phyloP scores from a whole-genome alignment of 805 yeast species.

The Tetrapisispora fleetii region DNA sequence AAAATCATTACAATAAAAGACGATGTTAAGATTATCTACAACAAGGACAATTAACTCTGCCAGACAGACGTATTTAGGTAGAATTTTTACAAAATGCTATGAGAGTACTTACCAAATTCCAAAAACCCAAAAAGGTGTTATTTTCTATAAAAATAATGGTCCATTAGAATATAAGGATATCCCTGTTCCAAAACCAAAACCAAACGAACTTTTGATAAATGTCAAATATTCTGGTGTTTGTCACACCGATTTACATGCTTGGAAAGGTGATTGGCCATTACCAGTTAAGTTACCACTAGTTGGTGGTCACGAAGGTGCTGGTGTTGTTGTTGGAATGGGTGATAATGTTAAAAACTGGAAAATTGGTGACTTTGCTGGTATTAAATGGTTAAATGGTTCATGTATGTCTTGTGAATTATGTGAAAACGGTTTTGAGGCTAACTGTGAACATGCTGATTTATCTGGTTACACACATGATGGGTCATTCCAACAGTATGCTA shows the following conservation, averaged over 20 bases:
- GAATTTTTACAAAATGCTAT: slow-evolving; percentile 1
- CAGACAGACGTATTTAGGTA: background rate
- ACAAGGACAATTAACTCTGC: slow-evolving; percentile 1
- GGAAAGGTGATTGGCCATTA: slow-evolving; percentile 62
- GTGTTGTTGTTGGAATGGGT: slow-evolving; percentile 52
- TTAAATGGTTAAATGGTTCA: slow-evolving; percentile 57
- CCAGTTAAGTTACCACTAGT: slow-evolving; percentile 47
- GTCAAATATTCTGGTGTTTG: slow-evolving; percentile 59
- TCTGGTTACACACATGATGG: slow-evolving; percentile 56
- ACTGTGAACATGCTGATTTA: slow-evolving; percentile 41
- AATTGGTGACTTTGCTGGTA: slow-evolving; percentile 52
- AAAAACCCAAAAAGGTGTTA: slow-evolving; percentile 41
- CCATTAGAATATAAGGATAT: slow-evolving; percentile 41
- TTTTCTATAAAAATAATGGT: slow-evolving; percentile 43
- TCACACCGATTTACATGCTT: slow-evolving; percentile 57
- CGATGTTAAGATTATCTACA: slow-evolving; percentile 3
- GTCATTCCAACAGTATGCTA: slow-evolving; percentile 80
- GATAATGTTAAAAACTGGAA: slow-evolving; percentile 45
- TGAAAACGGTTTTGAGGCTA: slow-evolving; percentile 42
- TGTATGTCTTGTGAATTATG: slow-evolving; percentile 52
- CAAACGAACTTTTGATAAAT: slow-evolving; percentile 47
- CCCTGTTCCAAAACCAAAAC: slow-evolving; percentile 47
- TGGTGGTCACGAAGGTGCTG: slow-evolving; percentile 65
- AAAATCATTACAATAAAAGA: background rate
- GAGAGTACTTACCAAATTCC: slow-evolving; percentile 29